Base-by-base conservation (phyloP, 495 filamentous ascomycete species). In the Aspergillus panamensis region DNA sequence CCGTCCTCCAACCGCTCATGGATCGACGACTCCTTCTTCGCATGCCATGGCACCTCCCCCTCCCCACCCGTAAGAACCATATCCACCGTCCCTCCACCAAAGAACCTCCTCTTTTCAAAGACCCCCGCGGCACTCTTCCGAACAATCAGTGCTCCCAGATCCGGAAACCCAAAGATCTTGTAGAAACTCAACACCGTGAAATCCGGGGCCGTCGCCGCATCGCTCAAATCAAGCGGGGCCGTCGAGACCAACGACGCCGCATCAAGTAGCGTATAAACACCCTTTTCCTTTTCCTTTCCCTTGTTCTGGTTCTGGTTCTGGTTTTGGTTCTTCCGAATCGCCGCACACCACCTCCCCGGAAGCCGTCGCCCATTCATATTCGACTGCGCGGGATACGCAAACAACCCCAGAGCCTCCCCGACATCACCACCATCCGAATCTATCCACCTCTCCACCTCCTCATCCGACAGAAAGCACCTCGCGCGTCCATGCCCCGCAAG, bases 151-250 rank as follows among this genome's bases (percentile, higher is more conserved):
- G 87, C 93, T 7, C 93, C 93, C 0, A 97, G 73, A 65, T 97
- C 90, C 0, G 93, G 93, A 63, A 96, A 96, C 5, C 93, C 93
- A 68, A 97, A 97, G 20, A 97, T 94, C 71, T 97, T 97, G 71
- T 96, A 95, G 63, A 97, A 91, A 75, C 91, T 96, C 20, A 97
- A 67, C 0, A 89, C 90, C 5, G 86, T 90, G 60, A 96, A 97
- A 63, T 97, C 93, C 0, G 93, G 91, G 1, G 89, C 87, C 1
- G 65, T 60, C 8, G 76, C 70, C 8, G 75, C 64, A 61, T 87
- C 69, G 51, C 84, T 79, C 20, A 97, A 67, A 67, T 96, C 84
- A 20, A 96, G 75, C 0, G 85, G 85, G 6, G 88, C 78, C 3
- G 92, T 96, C 8, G 90, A 86, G 3, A 87, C 87, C 0, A 92